Conservation (phyloP, 805 yeast species). For the Metschnikowia amazonensis region DNA sequence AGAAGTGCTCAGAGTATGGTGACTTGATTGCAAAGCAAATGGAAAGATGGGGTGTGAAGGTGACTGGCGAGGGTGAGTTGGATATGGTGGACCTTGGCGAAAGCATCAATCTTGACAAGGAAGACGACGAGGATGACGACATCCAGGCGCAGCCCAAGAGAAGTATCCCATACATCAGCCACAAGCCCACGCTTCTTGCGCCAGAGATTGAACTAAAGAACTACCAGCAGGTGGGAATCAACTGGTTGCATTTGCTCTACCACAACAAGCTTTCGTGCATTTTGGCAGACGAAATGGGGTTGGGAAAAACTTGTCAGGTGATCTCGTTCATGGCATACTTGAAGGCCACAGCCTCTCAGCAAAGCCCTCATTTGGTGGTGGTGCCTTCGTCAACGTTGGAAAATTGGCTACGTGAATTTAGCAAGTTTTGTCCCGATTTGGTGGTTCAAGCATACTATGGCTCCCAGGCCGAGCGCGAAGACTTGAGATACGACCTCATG, state of each 20-base stretch:
- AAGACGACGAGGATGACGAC: slow-evolving; percentile 32
- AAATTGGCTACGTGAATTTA: slow-evolving; percentile 94
- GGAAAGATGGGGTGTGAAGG: slow-evolving; percentile 82
- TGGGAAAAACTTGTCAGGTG: slow-evolving; percentile 96
- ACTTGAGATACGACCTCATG: slow-evolving; percentile 65
- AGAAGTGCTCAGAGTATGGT: slow-evolving; percentile 78
- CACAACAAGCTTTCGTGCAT: slow-evolving; percentile 81
- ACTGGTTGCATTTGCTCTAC: slow-evolving; percentile 85
- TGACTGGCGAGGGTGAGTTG: slow-evolving; percentile 65
- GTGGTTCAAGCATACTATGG: slow-evolving; percentile 94
- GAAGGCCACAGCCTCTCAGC: slow-evolving; percentile 51
- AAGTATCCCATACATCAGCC: slow-evolving; percentile 48
- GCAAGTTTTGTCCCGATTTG: slow-evolving; percentile 78
- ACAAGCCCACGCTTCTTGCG: slow-evolving; percentile 67
- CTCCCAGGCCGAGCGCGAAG: slow-evolving; percentile 76
- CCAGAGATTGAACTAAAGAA: slow-evolving; percentile 66
- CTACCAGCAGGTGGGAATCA: slow-evolving; percentile 95
- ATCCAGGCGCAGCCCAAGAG: slow-evolving; percentile 25
- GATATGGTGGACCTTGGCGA: slow-evolving; percentile 50
- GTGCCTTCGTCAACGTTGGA: slow-evolving; percentile 97
- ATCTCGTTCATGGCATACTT: slow-evolving; percentile 86
- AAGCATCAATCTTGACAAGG: slow-evolving; percentile 9
- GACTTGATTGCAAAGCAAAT: slow-evolving; percentile 66
- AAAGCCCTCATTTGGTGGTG: slow-evolving; percentile 86
- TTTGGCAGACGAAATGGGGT: slow-evolving; percentile 97